Percentiles rank a stretch among this genome's conserved stretches.
phyloP scores from a whole-genome alignment of 1,284 basidiomycete genomes.

The Veloboletus limbatus region DNA sequence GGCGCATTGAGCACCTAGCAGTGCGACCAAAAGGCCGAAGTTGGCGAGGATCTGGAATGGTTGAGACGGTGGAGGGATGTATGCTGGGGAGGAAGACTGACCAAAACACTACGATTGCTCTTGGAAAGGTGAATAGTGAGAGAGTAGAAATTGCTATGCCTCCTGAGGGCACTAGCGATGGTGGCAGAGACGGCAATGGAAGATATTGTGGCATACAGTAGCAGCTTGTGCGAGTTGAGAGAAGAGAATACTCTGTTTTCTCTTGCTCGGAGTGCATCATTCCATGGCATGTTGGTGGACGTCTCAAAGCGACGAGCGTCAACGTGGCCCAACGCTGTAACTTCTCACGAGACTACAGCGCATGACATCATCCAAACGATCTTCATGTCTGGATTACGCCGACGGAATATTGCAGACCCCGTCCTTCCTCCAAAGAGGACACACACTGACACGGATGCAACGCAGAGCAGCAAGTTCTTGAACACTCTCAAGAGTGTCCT shows the following conservation, averaged over 20 bases:
- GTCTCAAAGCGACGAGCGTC: constrained; percentile 11
- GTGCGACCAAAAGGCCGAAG: constrained; percentile 78
- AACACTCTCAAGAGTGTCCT: constrained; percentile 2
- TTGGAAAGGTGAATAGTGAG: constrained; percentile 90
- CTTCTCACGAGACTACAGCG: too few relatives aligned
- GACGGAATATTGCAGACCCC: constrained; percentile 7
- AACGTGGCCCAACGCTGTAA: too few relatives aligned
- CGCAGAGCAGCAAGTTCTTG: neutral
- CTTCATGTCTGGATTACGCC: constrained; percentile 16
- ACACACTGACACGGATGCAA: neutral
- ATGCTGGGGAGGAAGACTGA: constrained; percentile 38
- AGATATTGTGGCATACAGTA: constrained; percentile 70
- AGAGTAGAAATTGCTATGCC: constrained; percentile 91
- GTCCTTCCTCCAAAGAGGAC: neutral
- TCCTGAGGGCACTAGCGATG: constrained; percentile 76
- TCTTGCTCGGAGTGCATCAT: constrained; percentile 38
- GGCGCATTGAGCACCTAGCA: constrained; percentile 74
- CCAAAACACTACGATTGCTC: constrained; percentile 87
- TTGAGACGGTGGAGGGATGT: neutral
- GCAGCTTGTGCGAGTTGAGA: constrained; percentile 59
- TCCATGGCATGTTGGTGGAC: constrained; percentile 29
- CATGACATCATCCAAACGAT: too few relatives aligned
- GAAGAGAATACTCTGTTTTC: constrained; percentile 44
- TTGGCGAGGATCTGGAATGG: constrained; percentile 86
- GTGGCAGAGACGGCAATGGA: constrained; percentile 68